Conservation (phyloP, 1,139 yeast species). For the Eremothecium cymbalariae region DNA sequence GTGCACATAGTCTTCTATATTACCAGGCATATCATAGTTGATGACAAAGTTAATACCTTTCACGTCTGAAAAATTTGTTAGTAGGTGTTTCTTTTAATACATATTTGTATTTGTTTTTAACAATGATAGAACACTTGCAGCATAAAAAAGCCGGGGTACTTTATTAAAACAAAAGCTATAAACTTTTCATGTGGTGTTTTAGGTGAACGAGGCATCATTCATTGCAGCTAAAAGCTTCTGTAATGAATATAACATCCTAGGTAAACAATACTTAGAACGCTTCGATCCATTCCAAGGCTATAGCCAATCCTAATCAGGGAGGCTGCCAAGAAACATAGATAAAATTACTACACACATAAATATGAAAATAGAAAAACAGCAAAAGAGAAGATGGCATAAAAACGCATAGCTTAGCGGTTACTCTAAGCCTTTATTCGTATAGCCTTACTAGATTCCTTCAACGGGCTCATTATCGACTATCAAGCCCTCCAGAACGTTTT, state of each 20-base stretch:
- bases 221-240: no score
- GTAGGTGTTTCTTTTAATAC: conserved; percentile 10
- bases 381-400: conserved; percentile 1
- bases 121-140: conserved; percentile 6
- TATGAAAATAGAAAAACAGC: conserved; percentile 6
- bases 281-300: not conserved
- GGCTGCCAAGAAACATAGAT: conserved; percentile 1
- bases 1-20: conserved; percentile 89
- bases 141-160: conserved; percentile 4
- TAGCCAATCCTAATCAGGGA: no score
- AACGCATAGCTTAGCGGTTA: no score
- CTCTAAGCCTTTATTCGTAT: no score
- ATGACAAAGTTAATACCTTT: conserved; percentile 91
- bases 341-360: conserved; percentile 4
- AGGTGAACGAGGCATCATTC: conserved; percentile 2
- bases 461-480: no score
- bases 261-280: not conserved
- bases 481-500: no score
- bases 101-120: no score
- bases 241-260: no score
- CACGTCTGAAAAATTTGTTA: conserved; percentile 53
- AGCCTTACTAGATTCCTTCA: no score
- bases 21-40: conserved; percentile 96
- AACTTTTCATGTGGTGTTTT: conserved; percentile 1
- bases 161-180: conserved; percentile 4